Evolutionary conservation across 148 eudicot species (phyloP), one percentile per base, ranked within the genome.

Genomic region (Vaccinium corymbosum): DNA sequence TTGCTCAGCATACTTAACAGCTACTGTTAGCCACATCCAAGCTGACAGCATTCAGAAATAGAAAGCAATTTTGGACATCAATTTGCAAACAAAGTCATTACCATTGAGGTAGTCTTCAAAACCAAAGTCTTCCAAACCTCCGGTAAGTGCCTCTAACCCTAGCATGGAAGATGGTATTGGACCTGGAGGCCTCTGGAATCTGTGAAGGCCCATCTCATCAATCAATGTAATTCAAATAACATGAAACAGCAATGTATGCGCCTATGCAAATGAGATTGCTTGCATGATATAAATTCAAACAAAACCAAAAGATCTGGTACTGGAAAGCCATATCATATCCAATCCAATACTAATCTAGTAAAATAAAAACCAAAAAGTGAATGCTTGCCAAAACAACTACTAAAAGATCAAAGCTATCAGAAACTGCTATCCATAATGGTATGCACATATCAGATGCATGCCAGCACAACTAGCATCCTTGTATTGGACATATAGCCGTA

Each of bases 171-270:
- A 95, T 51, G 98, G 90, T 77, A 95, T 88, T 71, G 93, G 90
- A 29, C 98, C 98, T 32, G 95, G 92, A 79, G 98, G 98, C 91
- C 98, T 91, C 86, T 94, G 98, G 85, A 95, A 95, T 90, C 98
- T 95, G 90, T 84, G 84, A 76, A 52, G 57, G 53, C 62, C 4
- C 16, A 76, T n/a, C 35, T n/a, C 35, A 20, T 35, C 8, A 20
- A 76, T 0, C 1, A 78, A 7, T 7, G 6, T 50, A 53, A 53
- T 53, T 25, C 42, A 78, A 51, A 53, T 29, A 53, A 9, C 11
- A 29, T 0, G 4, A 25, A 50, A 22, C n/a, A 27, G 57, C 35
- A 29, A 52, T 50, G 49, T 1, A 52, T 25, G 9, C 35, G 2
- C 32, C 56, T 1, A 76, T 7, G 16, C 79, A 49, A 48, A 29